Base-by-base conservation (phyloP, 2,329 filamentous ascomycete genomes). In the Exophiala sp. region DNA sequence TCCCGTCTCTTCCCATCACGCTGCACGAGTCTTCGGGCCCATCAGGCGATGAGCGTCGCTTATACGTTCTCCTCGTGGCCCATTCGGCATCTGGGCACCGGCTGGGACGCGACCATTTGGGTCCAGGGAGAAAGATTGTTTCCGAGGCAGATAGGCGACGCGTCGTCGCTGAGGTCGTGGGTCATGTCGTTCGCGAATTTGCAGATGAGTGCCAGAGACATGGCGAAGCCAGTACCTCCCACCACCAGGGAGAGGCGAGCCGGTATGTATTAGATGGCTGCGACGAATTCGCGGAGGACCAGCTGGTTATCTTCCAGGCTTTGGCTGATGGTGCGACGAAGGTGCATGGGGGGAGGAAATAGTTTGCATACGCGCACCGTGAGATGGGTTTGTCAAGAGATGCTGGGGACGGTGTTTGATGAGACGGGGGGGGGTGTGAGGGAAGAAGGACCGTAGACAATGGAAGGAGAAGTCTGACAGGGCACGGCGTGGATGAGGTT, bases 241-340 rank as follows among this genome's bases (percentile, higher is more conserved):
- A n/a, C n/a, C n/a, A n/a, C n/a, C n/a, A n/a, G n/a, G n/a, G n/a
- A n/a, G n/a, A n/a, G n/a, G n/a, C n/a, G n/a, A n/a, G n/a, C n/a
- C n/a, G n/a, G n/a, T n/a, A n/a, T n/a, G n/a, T n/a, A n/a, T n/a
- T 27, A 27, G 24, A 27, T 10, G 24, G 24, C 24, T 10, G 0
- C 2, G 79, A 82, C 57, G 70, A 73, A 59, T 69, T 72, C 53
- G 70, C 80, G 71, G 66, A 75, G 37, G 80, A 82, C 62, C 79
- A 82, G 58, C 56, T 82, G 21, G 74, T 81, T 1, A 69, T 82
- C 0, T 82, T 80, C 50, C 77, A 81, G 59, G 76, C 76, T 13
- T 63, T 83, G 16, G 76, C 76, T 3, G 57, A 65, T 7, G 74
- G 74, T 1, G 58, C 23, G 30, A 70, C 68, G 53, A 40, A 43